Evolutionary conservation across 208 protist species (phyloP), one percentile per base, ranked within the genome.

Genomic region (Trypanosoma platydactyli): DNA sequence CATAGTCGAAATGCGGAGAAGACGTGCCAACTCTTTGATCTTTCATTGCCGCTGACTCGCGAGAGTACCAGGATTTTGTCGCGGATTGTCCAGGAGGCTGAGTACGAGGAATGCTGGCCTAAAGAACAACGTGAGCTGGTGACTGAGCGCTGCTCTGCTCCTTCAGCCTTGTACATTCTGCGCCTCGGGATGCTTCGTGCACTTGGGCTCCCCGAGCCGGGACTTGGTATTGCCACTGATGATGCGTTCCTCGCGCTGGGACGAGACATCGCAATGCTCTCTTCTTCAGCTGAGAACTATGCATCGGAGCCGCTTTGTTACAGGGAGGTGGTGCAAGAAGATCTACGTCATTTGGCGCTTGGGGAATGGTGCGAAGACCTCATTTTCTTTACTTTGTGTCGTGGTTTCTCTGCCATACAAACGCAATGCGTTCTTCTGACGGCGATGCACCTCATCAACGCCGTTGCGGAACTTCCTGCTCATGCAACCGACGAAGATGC

Each of bases 311-410:
- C 50, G 5, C 44, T 66, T 11, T 59, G 42, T 15, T 88, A 80
- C 66, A 65, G 70, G 52, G 71, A 73, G 55, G 56, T 67, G 38
- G 45, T 49, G 16, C 81, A 69, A 44, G 78, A 77, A 13, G 73
- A 80, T 27, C 73, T 87, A 57, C 73, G 71, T 22, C 75, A 82
- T 35, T 63, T 73, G 29, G 71, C 76, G 18, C 18, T 94, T 33
- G 50, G 86, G 6, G 83, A 92, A 64, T 94, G 89, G 89, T 85
- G 89, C 42, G 80, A 89, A 58, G 86, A 89, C 20, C 42, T 85
- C 6, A 67, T 92, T 22, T 50, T 76, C 20, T 91, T 91, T 33
- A 60, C 79, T 0, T 40, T 62, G 4, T 64, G 68, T 30, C 64
- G 68, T 11, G 73, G 64, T 30, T 92, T 90, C 62, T 82, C 69